Percentiles rank a stretch among this genome's conserved stretches.
Conservation (phyloP, 163 green algal genomes). For the Coccomyxa subellipsoidea region DNA sequence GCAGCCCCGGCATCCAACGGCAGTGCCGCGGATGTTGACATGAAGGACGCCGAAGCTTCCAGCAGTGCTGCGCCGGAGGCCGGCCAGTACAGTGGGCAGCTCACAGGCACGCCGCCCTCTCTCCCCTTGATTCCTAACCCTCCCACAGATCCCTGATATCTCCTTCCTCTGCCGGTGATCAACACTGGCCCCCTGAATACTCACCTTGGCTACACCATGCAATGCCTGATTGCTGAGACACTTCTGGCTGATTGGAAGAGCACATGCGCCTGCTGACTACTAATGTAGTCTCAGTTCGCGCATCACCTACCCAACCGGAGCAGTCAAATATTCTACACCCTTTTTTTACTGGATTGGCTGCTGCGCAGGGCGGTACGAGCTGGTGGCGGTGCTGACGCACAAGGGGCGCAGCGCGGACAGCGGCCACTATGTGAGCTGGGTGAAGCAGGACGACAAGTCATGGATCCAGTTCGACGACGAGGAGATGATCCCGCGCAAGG, state of each 20-base stretch:
- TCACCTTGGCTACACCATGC: no score
- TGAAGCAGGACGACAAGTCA: conserved; percentile 74
- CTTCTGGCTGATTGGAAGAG: no score
- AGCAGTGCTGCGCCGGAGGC: neutral
- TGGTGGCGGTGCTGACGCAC: conserved; percentile 94
- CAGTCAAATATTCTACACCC: no score
- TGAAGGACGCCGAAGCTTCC: conserved; percentile 21
- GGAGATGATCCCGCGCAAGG: conserved; percentile 34
- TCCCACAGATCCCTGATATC: no score
- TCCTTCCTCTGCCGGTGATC: no score
- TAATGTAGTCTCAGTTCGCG: no score
- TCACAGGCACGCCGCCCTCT: conserved; percentile 15
- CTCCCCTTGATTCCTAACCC: no score
- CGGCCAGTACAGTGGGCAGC: neutral
- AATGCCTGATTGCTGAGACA: no score
- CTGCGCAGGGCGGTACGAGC: conserved; percentile 82
- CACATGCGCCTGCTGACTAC: no score
- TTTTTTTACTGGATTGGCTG: neutral
- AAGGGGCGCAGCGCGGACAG: conserved; percentile 95
- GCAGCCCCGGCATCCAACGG: neutral
- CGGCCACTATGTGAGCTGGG: conserved; percentile 97
- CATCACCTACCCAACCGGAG: no score
- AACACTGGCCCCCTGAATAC: no score
- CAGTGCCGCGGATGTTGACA: conserved; percentile 19
- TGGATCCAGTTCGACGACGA: conserved; percentile 72